These are phyloP conservation scores for Candida dendrica DNA, from an alignment of 805 yeast species.

Conservation along the genomic window DNA sequence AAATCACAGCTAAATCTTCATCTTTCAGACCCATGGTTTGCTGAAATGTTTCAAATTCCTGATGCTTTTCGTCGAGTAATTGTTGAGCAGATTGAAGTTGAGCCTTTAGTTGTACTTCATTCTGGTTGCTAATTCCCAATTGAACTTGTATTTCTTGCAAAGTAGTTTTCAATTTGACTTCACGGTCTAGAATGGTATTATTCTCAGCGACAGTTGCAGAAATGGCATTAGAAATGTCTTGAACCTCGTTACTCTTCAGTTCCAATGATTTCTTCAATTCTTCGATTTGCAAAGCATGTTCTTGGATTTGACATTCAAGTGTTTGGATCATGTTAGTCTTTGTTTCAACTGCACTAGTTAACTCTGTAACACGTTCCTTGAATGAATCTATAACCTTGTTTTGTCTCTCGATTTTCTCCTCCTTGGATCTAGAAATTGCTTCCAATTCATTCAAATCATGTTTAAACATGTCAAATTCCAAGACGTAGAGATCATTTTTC, in stretches of 20 bases:
- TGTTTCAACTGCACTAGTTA: slow-evolving; percentile 5
- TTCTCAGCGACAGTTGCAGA: not conserved
- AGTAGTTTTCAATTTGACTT: not conserved
- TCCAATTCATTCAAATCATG: slow-evolving; percentile 11
- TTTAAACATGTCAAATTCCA: slow-evolving; percentile 15
- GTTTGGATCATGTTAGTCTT: slow-evolving; percentile 11
- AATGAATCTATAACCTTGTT: slow-evolving; percentile 13
- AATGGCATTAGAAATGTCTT: not conserved
- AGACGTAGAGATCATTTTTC: slow-evolving; percentile 12
- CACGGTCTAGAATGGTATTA: not conserved
- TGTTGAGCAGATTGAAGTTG: not conserved
- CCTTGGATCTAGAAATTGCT: slow-evolving; percentile 5
- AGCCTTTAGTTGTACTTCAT: not conserved
- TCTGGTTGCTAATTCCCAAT: not conserved
- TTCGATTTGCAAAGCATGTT: slow-evolving; percentile 5
- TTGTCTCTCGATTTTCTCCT: slow-evolving; percentile 9
- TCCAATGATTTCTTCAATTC: slow-evolving; percentile 13
- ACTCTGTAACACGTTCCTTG: slow-evolving; percentile 10
- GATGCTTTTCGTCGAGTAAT: not conserved
- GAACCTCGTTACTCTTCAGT: slow-evolving; percentile 7
- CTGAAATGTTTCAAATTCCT: not conserved
- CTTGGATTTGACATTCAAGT: not conserved
- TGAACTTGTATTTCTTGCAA: not conserved
- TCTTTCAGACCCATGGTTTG: not conserved
- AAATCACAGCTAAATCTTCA: not conserved